Base-by-base conservation (phyloP, 192 early-diverging fungal genomes). In the Coemansia sp. region DNA sequence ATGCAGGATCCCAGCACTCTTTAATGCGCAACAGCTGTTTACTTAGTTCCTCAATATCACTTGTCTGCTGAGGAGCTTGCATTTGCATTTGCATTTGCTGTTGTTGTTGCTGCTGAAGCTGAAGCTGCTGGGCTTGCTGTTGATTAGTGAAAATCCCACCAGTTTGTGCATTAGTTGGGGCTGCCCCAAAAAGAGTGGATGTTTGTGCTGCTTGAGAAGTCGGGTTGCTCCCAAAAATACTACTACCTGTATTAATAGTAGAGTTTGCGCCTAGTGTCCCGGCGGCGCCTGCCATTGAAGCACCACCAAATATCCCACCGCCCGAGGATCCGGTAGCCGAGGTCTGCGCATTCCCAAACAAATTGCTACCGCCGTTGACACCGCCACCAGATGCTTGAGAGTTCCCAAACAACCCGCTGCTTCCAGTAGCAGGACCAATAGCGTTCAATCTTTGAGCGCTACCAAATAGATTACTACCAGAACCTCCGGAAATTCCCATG, bases 1-100 rank as follows among this genome's bases (percentile, higher is more conserved):
- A 88, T 40, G 85, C 77, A 10, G 94, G 90, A 65, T 95, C 87
- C 91, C 92, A 97, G 55, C 82, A 78, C 40, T 87, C 88, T 66
- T 89, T 89, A 32, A 94, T 86, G 45, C 85, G 66, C 69, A 89
- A 68, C 12, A 94, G 64, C 41, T 88, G 81, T 39, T 90, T 87
- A 86, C 89, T 87, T 11, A 85, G 61, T 52, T 78, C 69, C 1
- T 69, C 72, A 4, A 71, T 57, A n/a, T 84, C 77, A 18, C 70
- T 70, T 7, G 46, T 39, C 13, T 66, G 48, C 61, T 69, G 77
- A 15, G 16, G 52, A 9, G 18, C 16, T 4, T 40, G 55, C 42
- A 52, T 42, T 37, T 73, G 67, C 10, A 6, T 41, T 67, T 39
- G 67, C 11, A 7, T 41, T 40, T 73, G 76, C 67, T 84, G 80